Evolutionary conservation across 805 yeast species (phyloP), one percentile per base, ranked within the genome.

Genomic region (Yarrowia hollandica): DNA sequence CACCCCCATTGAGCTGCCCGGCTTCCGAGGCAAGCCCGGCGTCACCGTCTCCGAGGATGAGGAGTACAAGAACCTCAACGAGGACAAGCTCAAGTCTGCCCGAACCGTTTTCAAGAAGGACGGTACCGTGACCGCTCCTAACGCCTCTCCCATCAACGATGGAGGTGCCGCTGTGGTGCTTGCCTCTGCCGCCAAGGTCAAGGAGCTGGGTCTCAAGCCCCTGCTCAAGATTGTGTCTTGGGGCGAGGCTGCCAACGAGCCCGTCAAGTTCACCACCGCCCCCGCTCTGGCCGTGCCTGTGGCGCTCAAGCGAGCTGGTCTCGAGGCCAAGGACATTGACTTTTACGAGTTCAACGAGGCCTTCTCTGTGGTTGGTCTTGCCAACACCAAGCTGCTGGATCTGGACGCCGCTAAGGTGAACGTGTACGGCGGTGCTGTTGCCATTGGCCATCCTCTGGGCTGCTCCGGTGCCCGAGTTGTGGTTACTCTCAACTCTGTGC

Each of bases 201-300:
- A 83, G 72, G 96, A 91, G 79, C 82, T 90, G 67, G 86, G 86
- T 44, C 77, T 94, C 70, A 90, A 79, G 72, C 99, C 99, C 64
- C 72, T 94, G 63, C 98, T 97, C 62, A 83, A 84, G 73, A 85
- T 94, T 68, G 72, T 81, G 58, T 96, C 97, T 62, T 92, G 96
- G 96, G 99, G 96, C 75, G 99, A 94, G 73, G 98, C 98, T 69
- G 99, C 96, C 60, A 91, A 90, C 73, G 83, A 84, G 41, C 99
- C 99, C 65, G 81, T 86, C 67, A 95, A 91, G 76, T 94, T 94
- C 81, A 92, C 99, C 59, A 87, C 94, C 75, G 90, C 98, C 26
- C 99, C 99, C 65, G 77, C 96, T 31, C 78, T 90, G 70, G 97
- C 99, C 58, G 84, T 92, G 67, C 97, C 97, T 76, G 92, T 91